Evolutionary conservation across 2,329 filamentous ascomycete genomes (phyloP), one percentile per base, ranked within the genome.

Genomic region (Colletotrichum chlorophyti): DNA sequence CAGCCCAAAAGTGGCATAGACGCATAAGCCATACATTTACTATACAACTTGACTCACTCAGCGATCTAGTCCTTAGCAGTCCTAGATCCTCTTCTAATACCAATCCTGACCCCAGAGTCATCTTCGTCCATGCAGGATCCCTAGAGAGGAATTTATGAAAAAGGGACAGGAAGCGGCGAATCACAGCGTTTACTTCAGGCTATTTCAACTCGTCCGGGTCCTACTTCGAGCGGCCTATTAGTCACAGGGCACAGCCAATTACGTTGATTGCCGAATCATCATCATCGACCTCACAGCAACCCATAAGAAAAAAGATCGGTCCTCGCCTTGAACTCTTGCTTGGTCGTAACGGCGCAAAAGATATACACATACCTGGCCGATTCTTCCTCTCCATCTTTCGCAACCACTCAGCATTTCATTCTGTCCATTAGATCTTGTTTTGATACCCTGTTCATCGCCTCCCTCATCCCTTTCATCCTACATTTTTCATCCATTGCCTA

Each of bases 361-460:
- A n/a, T n/a, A 31, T 32, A 41, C 27, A 23, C 24, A 43, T n/a
- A 41, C n/a, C 42, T 32, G 19, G n/a, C n/a, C n/a, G n/a, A n/a
- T n/a, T n/a, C n/a, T n/a, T n/a, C n/a, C n/a, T n/a, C n/a, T n/a
- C n/a, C n/a, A n/a, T n/a, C 24, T 42, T 3, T 27, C 21, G 35
- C 35, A 42, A 17, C n/a, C 21, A 35, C 19, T 35, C 23, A n/a
- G 35, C 47, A 53, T 47, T 45, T 26, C 15, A 32, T 43, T 50
- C 45, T 59, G 43, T 61, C 42, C 41, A 40, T 65, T n/a, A 60
- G 17, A 49, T 53, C 52, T 27, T n/a, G n/a, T n/a, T 17, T 45
- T 45, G 53, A 40, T 61, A 48, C 62, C 48, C 60, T 7, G 35
- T 40, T n/a, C n/a, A n/a, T n/a, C n/a, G n/a, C 54, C 26, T 62